Percentiles rank a stretch among this genome's conserved stretches.
These are phyloP conservation scores for Boletus rex-veris DNA, from an alignment of 768 basidiomycete species.

Conservation along the genomic window DNA sequence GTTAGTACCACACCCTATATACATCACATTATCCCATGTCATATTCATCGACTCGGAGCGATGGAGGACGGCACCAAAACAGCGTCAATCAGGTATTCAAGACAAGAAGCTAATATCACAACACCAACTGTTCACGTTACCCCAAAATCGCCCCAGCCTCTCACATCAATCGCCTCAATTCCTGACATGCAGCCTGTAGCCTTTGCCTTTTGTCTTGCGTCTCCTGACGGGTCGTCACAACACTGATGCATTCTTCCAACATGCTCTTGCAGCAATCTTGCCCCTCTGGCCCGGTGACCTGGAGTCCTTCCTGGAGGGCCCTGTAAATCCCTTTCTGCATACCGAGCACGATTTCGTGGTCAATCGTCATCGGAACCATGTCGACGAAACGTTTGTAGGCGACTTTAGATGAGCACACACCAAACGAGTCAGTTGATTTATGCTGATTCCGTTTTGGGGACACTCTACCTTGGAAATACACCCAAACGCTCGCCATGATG, in stretches of 20 bases:
- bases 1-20: too few relatives aligned
- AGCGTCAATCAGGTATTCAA: too few relatives aligned
- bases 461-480: slow-evolving; percentile 68
- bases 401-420: slow-evolving; percentile 30
- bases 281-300: slow-evolving; percentile 48
- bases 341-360: slow-evolving; percentile 42
- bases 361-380: slow-evolving; percentile 41
- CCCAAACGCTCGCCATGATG: slow-evolving; percentile 71
- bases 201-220: slow-evolving; percentile 50
- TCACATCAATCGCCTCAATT: slow-evolving; percentile 26
- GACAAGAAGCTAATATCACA: too few relatives aligned
- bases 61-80: too few relatives aligned
- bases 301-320: slow-evolving; percentile 46
- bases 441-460: neutral
- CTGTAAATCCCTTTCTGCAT: slow-evolving; percentile 44
- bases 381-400: slow-evolving; percentile 46
- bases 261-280: slow-evolving; percentile 46
- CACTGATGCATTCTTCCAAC: slow-evolving; percentile 47
- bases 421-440: neutral
- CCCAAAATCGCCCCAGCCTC: too few relatives aligned
- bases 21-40: too few relatives aligned
- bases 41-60: too few relatives aligned
- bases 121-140: too few relatives aligned
- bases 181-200: slow-evolving; percentile 42
- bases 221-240: slow-evolving; percentile 47